Conservation (phyloP, 225 moss, liverwort and hornwort genomes). For the Straminergon stramineum region DNA sequence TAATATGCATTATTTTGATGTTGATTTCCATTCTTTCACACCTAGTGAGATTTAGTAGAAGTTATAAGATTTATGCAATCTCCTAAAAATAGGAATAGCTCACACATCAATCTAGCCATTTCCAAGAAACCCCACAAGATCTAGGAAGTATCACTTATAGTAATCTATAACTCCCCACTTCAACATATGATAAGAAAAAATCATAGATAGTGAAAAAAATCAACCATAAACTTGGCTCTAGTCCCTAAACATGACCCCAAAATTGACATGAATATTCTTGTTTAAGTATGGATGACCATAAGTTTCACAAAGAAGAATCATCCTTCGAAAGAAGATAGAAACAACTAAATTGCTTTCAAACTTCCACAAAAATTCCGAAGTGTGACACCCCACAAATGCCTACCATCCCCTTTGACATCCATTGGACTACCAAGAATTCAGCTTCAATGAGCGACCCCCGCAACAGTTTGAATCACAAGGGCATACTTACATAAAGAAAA, state of each 20-base stretch:
- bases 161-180: background rate
- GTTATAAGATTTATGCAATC: no score
- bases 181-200: background rate
- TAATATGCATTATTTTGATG: no score
- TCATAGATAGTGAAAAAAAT: background rate
- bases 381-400: background rate
- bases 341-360: background rate
- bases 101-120: no score
- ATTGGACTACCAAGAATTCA: background rate
- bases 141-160: no score
- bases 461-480: background rate
- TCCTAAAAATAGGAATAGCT: no score
- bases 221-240: background rate
- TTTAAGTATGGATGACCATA: background rate
- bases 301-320: no score
- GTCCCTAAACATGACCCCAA: background rate
- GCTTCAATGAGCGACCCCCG: background rate
- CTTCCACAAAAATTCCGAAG: background rate
- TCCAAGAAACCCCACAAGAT: no score
- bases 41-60: no score
- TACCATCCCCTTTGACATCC: background rate
- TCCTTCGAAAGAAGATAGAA: background rate
- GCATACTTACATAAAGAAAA: background rate
- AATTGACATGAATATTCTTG: background rate
- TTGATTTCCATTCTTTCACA: no score